phyloP scores from a whole-genome alignment of 2,329 filamentous ascomycete genomes.

The Trematosphaeria pertusa region DNA sequence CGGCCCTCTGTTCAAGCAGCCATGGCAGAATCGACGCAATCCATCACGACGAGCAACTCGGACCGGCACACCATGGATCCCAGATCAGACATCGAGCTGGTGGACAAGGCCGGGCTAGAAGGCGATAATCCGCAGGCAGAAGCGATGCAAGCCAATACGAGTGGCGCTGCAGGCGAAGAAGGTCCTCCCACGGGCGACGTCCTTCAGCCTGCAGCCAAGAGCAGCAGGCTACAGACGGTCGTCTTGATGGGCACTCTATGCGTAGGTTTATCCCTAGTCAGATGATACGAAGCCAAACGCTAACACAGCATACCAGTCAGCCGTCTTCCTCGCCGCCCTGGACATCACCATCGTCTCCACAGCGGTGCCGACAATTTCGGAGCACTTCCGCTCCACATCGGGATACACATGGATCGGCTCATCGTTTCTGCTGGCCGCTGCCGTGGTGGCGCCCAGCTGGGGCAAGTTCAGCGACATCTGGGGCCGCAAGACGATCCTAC shows the following conservation, averaged over 20 bases:
- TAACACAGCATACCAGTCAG: no score
- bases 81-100: not conserved
- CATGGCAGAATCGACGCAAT: not conserved
- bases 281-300: no score
- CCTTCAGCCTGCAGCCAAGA: no score
- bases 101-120: not conserved
- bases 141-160: not conserved
- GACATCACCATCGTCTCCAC: not conserved
- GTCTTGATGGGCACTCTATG: not conserved
- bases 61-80: not conserved
- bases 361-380: slow-evolving; percentile 62
- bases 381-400: slow-evolving; percentile 66
- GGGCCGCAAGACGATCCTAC: slow-evolving; percentile 59
- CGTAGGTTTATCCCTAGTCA: no score
- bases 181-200: no score
- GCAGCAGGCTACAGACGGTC: not conserved
- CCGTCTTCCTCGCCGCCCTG: slow-evolving; percentile 38
- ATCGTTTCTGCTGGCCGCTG: slow-evolving; percentile 71
- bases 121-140: not conserved
- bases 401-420: slow-evolving; percentile 79
- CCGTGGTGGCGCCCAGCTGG: slow-evolving; percentile 70
- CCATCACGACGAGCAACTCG: no score
- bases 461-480: slow-evolving; percentile 63
- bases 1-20: not conserved
- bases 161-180: not conserved